Conservation (phyloP, 768 basidiomycete genomes). For the Boletus barrowsii region DNA sequence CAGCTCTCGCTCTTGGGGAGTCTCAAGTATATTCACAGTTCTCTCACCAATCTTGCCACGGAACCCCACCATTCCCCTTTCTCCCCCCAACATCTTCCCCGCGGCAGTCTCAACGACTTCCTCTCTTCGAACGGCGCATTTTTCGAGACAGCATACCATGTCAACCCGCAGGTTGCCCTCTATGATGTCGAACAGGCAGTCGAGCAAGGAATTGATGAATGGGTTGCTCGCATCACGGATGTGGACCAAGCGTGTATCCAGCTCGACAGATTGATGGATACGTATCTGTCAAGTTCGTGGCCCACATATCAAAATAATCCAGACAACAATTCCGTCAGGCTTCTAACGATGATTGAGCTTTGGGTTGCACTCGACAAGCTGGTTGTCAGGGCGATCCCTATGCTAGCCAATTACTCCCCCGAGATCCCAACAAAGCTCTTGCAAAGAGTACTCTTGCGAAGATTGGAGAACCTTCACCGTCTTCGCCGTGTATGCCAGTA, state of each 20-base stretch:
- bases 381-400: constrained; percentile 14
- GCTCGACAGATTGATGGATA: constrained; percentile 22
- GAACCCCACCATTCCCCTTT: neutral
- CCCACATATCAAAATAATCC: constrained; percentile 31
- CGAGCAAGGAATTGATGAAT: constrained; percentile 29
- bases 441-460: constrained; percentile 26
- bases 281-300: constrained; percentile 28
- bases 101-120: neutral
- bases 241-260: neutral
- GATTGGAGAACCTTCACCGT: constrained; percentile 25
- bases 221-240: constrained; percentile 23
- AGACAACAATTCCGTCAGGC: constrained; percentile 40
- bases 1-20: neutral
- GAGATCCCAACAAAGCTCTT: constrained; percentile 27
- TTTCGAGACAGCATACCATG: constrained; percentile 6
- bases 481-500: constrained; percentile 30
- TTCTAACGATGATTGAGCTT: constrained; percentile 36
- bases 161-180: constrained; percentile 15
- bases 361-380: constrained; percentile 36
- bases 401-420: constrained; percentile 32
- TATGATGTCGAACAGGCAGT: constrained; percentile 38
- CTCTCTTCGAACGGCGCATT: constrained; percentile 6
- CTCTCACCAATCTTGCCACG: neutral
- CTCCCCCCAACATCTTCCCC: constrained; percentile 1
- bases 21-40: neutral